phyloP scores from a whole-genome alignment of 495 filamentous ascomycete genomes.

The Aspergillus sclerotioniger region DNA sequence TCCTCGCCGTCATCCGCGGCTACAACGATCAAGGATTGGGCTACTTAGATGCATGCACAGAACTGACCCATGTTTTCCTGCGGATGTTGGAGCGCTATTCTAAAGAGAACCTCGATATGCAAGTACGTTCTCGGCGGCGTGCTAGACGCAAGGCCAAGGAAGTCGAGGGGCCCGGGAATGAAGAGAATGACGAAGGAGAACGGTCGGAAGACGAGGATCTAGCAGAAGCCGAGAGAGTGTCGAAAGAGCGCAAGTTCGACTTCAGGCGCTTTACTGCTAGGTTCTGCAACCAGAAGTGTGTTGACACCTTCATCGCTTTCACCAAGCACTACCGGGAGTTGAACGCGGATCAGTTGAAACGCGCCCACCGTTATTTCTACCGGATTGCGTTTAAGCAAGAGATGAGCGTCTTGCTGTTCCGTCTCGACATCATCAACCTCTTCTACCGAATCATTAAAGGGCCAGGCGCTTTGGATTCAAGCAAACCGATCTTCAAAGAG shows the following conservation, averaged over 20 bases:
- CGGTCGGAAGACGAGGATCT: slow-evolving; percentile 77
- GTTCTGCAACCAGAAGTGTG: slow-evolving; percentile 78
- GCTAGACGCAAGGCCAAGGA: slow-evolving; percentile 69
- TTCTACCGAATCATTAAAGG: slow-evolving; percentile 94
- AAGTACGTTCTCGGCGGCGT: slow-evolving; percentile 75
- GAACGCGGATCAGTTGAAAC: slow-evolving; percentile 78
- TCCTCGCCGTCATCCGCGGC: slow-evolving; percentile 71
- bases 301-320: slow-evolving; percentile 86
- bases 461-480: slow-evolving; percentile 68
- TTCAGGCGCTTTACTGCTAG: slow-evolving; percentile 78
- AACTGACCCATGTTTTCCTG: slow-evolving; percentile 86
- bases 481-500: slow-evolving; percentile 67
- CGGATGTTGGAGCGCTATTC: slow-evolving; percentile 91
- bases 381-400: slow-evolving; percentile 93
- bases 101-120: slow-evolving; percentile 89
- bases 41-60: slow-evolving; percentile 88
- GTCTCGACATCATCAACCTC: slow-evolving; percentile 84
- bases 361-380: slow-evolving; percentile 93
- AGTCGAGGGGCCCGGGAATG: slow-evolving; percentile 26
- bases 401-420: slow-evolving; percentile 81
- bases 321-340: slow-evolving; percentile 80
- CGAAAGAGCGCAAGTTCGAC: slow-evolving; percentile 88
- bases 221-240: slow-evolving; percentile 61
- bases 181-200: slow-evolving; percentile 50
- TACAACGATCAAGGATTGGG: slow-evolving; percentile 94